phyloP scores from a whole-genome alignment of 768 basidiomycete species.

The Boletus vermiculosoides region DNA sequence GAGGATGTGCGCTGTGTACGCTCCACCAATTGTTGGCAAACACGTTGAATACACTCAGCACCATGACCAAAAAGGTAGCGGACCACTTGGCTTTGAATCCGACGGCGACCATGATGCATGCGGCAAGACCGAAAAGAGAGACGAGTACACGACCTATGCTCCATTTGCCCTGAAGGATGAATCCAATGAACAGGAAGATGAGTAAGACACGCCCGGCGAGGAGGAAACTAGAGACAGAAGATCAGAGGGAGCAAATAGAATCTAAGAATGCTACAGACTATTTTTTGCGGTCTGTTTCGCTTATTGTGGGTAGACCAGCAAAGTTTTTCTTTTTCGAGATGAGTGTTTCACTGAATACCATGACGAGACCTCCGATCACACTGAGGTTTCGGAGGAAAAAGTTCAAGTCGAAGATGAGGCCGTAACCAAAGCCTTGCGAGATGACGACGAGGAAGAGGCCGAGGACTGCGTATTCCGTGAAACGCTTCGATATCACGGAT shows the following conservation, averaged over 20 bases:
- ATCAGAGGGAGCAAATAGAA: slow-evolving; percentile 2
- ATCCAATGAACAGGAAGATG: slow-evolving; percentile 99
- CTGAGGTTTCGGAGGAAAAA: slow-evolving; percentile 99
- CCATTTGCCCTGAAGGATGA: slow-evolving; percentile 93
- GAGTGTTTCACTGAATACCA: slow-evolving; percentile 98
- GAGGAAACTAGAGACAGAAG: slow-evolving; percentile 67
- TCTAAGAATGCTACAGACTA: slow-evolving; percentile 58
- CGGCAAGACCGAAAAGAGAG: slow-evolving; percentile 85
- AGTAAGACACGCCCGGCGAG: slow-evolving; percentile 95
- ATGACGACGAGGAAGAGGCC: slow-evolving; percentile 90
- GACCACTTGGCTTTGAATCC: slow-evolving; percentile 99
- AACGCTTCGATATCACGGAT: slow-evolving; percentile 81
- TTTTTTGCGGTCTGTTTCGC: slow-evolving; percentile 96
- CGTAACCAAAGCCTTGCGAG: slow-evolving; percentile 97
- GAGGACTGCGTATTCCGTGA: slow-evolving; percentile 85
- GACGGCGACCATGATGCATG: slow-evolving; percentile 94
- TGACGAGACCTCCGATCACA: slow-evolving; percentile 96
- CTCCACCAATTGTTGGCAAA: slow-evolving; percentile 99
- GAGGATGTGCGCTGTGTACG: slow-evolving; percentile 87
- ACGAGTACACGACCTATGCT: slow-evolving; percentile 82
- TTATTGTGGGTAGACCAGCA: slow-evolving; percentile 85
- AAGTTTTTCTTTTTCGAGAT: slow-evolving; percentile 83
- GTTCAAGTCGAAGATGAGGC: slow-evolving; percentile 98
- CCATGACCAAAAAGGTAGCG: slow-evolving; percentile 89
- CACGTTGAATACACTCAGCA: slow-evolving; percentile 93